Conservation (phyloP, 306 rosid species). For the Prunus mume region DNA sequence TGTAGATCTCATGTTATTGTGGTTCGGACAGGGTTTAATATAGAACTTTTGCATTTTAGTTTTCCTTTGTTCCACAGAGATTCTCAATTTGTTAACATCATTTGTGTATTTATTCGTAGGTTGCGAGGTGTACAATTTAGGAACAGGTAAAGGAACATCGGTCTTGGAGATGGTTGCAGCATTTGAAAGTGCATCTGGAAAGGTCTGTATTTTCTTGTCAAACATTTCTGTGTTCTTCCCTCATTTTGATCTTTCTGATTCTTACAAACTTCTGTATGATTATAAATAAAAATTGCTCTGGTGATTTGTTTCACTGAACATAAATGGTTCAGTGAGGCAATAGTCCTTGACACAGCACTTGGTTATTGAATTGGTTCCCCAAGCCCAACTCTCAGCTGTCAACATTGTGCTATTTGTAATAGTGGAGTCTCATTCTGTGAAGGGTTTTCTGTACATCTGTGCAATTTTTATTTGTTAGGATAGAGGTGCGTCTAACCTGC, state of each 20-base stretch:
- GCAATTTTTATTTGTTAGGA: not conserved
- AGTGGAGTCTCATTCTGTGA: not conserved
- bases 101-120: slow-evolving; percentile 37
- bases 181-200: slow-evolving; percentile 90
- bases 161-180: slow-evolving; percentile 92
- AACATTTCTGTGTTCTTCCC: not conserved
- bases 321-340: not conserved
- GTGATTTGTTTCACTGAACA: slow-evolving; percentile 6
- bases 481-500: not conserved
- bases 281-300: not conserved
- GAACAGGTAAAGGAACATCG: slow-evolving; percentile 97
- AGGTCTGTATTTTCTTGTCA: slow-evolving; percentile 39
- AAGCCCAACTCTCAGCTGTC: not conserved
- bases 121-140: slow-evolving; percentile 94
- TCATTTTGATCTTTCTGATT: not conserved
- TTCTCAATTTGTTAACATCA: not conserved
- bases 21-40: not conserved
- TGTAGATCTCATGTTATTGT: not conserved
- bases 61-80: not conserved
- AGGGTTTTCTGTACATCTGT: not conserved
- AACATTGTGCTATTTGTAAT: not conserved
- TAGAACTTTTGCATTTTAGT: not conserved
- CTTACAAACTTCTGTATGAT: not conserved
- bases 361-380: not conserved
- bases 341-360: not conserved